phyloP scores from a whole-genome alignment of 108 stramenopile genomes.

The Skeletonema menzelii region DNA sequence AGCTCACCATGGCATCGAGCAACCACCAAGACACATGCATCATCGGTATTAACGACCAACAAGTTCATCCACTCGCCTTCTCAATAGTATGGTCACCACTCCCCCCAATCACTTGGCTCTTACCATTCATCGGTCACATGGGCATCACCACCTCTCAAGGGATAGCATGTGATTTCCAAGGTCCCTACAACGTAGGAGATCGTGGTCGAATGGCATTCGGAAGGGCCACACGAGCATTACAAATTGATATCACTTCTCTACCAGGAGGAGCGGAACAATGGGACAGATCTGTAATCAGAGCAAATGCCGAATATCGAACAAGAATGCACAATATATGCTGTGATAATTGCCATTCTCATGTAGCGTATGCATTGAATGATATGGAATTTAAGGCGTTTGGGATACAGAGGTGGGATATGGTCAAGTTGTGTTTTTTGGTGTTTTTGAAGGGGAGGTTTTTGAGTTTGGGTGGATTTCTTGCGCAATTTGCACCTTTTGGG shows the following conservation, averaged over 20 bases:
- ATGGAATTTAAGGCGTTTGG: conserved; percentile 73
- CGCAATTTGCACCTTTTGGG: conserved; percentile 70
- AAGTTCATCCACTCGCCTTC: conserved; percentile 38
- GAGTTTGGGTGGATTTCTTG: conserved; percentile 49
- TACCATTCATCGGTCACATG: conserved; percentile 96
- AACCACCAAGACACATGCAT: background rate
- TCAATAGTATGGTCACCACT: conserved; percentile 88
- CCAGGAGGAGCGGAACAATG: conserved; percentile 63
- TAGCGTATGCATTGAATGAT: conserved; percentile 86
- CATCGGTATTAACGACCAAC: background rate
- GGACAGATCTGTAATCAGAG: conserved; percentile 85
- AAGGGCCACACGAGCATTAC: conserved; percentile 59
- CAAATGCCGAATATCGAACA: conserved; percentile 78
- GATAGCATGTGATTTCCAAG: conserved; percentile 93
- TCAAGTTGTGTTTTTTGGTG: conserved; percentile 86
- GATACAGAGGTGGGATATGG: conserved; percentile 91
- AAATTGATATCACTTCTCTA: conserved; percentile 41
- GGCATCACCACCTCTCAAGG: conserved; percentile 91
- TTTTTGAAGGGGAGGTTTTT: conserved; percentile 88
- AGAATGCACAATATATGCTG: conserved; percentile 97
- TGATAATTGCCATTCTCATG: conserved; percentile 99
- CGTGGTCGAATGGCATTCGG: conserved; percentile 77
- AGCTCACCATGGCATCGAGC: background rate
- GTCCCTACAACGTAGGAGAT: conserved; percentile 91
- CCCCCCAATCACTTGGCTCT: conserved; percentile 88